Base-by-base conservation (phyloP, 371 early-diverging fungal genomes). In the Actinomucor elegans region DNA sequence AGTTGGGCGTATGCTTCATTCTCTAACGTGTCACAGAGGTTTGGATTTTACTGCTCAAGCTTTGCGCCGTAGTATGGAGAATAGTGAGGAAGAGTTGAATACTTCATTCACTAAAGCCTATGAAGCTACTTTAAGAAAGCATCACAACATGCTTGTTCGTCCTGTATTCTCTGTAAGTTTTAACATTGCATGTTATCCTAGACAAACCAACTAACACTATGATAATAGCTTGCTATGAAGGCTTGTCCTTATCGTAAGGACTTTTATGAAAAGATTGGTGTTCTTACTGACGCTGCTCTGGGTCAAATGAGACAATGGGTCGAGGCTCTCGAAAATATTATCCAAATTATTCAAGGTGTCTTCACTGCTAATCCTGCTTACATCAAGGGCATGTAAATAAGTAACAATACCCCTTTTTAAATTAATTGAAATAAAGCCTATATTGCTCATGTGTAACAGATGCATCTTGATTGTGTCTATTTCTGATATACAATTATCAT, bases 161-260 rank as follows among this genome's bases (percentile, higher is more conserved):
- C 89, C 87, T 7, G 81, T 93, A 43, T 95, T 97, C 63, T 35
- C 77, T 46, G 89, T 91, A 81, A 74, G 83, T 80, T 5, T 0
- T n/a, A 23, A 38, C 12, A 12, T 23, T 31, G 38, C 17, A 24
- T 17, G n/a, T n/a, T n/a, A n/a, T n/a, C n/a, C n/a, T n/a, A n/a
- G n/a, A n/a, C n/a, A n/a, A n/a, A n/a, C n/a, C n/a, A n/a, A n/a
- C n/a, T n/a, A n/a, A 35, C 18, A 8, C 36, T 35, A 3, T 35
- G 36, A 35, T 17, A 35, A 47, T 66, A 89, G 90, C 64, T 94
- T 50, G 97, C 97, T 4, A 96, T 97, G 96, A 88, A 86, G 61
- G 92, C 94, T 2, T 94, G 94, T 70, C 97, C 98, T 40, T 85
- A 85, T 61, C 91, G 96, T 48, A 78, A 76, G 47, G 89, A 88